Evolutionary conservation across 2,329 filamentous ascomycete species (phyloP).

Genomic region (Setomelanomma holmii): DNA sequence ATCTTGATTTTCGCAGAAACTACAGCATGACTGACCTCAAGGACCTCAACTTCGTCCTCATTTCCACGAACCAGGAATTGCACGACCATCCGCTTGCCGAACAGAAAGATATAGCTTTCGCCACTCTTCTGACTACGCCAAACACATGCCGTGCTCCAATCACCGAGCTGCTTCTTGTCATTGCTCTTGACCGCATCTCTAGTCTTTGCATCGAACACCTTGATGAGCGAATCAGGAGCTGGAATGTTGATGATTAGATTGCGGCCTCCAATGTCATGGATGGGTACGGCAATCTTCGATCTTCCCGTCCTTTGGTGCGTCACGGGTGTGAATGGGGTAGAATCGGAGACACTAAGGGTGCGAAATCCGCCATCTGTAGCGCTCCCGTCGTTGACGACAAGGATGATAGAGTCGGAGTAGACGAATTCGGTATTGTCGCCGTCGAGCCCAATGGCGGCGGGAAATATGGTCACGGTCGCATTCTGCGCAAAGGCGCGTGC

Average conservation of each 20-base stretch:
- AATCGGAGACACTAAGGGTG: constrained; percentile 18
- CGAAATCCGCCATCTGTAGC: constrained; percentile 39
- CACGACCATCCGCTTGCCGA: constrained; percentile 40
- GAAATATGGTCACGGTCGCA: constrained; percentile 27
- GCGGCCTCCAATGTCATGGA: constrained; percentile 30
- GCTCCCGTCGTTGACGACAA: constrained; percentile 38
- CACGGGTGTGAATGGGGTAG: constrained; percentile 14
- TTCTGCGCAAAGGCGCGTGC: neutral
- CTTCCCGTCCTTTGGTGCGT: constrained; percentile 32
- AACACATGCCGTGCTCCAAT: constrained; percentile 39
- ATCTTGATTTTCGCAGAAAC: neutral
- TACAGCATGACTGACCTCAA: constrained; percentile 24
- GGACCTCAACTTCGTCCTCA: constrained; percentile 23
- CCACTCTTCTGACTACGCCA: constrained; percentile 37
- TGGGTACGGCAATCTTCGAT: constrained; percentile 34
- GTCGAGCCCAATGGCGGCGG: constrained; percentile 33
- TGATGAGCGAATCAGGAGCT: constrained; percentile 36
- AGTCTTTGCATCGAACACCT: constrained; percentile 30
- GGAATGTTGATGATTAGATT: constrained; percentile 38
- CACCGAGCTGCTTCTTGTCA: constrained; percentile 33
- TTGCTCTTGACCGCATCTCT: constrained; percentile 22
- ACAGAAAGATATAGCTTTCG: constrained; percentile 36
- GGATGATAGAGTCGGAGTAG: constrained; percentile 25
- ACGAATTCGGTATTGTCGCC: constrained; percentile 38
- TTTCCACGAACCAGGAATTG: constrained; percentile 29